A percentile compares a stretch with the other conserved stretches of the same genome.
These are phyloP conservation scores for Amyloporia xantha DNA, from an alignment of 768 basidiomycete genomes.

Conservation along the genomic window DNA sequence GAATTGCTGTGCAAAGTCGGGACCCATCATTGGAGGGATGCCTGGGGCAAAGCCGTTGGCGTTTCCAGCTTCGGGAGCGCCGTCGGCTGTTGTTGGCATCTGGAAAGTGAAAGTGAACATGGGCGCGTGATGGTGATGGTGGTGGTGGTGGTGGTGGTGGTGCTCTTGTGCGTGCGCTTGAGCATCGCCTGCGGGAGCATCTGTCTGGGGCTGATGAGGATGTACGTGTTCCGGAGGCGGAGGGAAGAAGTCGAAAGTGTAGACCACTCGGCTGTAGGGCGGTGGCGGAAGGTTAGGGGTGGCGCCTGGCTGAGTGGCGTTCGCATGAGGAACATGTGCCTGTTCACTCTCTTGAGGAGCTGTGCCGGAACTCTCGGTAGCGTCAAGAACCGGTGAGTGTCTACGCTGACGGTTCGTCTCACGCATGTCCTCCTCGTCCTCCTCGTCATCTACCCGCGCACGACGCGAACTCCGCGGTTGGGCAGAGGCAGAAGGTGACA, in stretches of 20 bases:
- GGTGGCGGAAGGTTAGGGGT: constrained; percentile 2
- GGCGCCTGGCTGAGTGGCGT: background rate
- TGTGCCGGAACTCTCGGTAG: no score
- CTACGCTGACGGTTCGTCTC: constrained; percentile 55
- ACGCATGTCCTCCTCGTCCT: constrained; percentile 54
- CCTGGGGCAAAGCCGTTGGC: constrained; percentile 11
- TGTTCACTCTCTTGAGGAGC: no score
- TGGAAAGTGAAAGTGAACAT: constrained; percentile 27
- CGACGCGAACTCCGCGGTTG: constrained; percentile 28
- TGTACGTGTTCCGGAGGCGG: no score
- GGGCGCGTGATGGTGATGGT: constrained; percentile 3
- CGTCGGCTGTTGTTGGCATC: constrained; percentile 26
- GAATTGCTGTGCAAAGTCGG: constrained; percentile 1
- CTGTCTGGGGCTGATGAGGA: background rate
- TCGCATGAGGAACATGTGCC: background rate
- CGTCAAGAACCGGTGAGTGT: constrained; percentile 26
- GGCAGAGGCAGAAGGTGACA: background rate
- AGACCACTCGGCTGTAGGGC: constrained; percentile 5
- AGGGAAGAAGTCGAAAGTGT: constrained; percentile 14
- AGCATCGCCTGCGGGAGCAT: background rate
- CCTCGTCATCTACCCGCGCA: constrained; percentile 54
- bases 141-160: background rate
- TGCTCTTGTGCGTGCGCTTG: constrained; percentile 1
- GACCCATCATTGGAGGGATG: constrained; percentile 10
- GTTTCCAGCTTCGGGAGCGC: constrained; percentile 5